Conservation (phyloP, 169 alveolate genomes). For the Cystoisospora suis region DNA sequence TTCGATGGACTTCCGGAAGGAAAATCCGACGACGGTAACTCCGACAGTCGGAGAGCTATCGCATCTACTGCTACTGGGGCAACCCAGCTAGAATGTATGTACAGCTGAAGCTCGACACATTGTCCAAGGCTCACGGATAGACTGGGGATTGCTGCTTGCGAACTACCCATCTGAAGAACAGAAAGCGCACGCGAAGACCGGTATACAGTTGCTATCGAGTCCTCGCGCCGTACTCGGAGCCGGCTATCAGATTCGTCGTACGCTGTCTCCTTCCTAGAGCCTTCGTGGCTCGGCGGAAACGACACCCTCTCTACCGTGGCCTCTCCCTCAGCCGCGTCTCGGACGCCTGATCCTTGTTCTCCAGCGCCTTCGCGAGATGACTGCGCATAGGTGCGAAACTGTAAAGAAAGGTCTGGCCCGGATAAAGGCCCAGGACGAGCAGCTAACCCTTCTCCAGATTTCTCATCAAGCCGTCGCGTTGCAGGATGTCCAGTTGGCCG, state of each 20-base stretch:
- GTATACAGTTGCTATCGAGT: background rate
- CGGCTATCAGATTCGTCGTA: too few species aligned
- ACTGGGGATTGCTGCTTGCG: conserved; percentile 43
- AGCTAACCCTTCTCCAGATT: too few species aligned
- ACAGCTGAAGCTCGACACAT: conserved; percentile 38
- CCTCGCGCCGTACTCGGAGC: background rate
- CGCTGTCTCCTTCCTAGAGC: too few species aligned
- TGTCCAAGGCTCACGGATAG: conserved; percentile 54
- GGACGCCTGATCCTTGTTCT: too few species aligned
- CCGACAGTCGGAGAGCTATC: conserved; percentile 21
- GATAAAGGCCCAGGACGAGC: too few species aligned
- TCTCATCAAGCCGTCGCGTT: too few species aligned
- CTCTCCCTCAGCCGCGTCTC: too few species aligned
- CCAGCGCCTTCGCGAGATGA: too few species aligned
- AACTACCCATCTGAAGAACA: conserved; percentile 45
- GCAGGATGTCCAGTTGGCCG: too few species aligned
- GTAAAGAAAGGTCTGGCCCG: too few species aligned
- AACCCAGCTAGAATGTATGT: conserved; percentile 38
- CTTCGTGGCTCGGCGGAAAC: too few species aligned
- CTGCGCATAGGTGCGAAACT: conserved; percentile 9
- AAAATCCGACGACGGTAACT: background rate
- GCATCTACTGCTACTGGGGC: conserved; percentile 42
- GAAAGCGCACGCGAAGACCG: conserved; percentile 46
- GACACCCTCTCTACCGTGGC: too few species aligned
- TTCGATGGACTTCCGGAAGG: background rate